Percentiles rank a stretch among this genome's conserved stretches.
Conservation (phyloP, 805 yeast species). For the Teunomyces panamensis region DNA sequence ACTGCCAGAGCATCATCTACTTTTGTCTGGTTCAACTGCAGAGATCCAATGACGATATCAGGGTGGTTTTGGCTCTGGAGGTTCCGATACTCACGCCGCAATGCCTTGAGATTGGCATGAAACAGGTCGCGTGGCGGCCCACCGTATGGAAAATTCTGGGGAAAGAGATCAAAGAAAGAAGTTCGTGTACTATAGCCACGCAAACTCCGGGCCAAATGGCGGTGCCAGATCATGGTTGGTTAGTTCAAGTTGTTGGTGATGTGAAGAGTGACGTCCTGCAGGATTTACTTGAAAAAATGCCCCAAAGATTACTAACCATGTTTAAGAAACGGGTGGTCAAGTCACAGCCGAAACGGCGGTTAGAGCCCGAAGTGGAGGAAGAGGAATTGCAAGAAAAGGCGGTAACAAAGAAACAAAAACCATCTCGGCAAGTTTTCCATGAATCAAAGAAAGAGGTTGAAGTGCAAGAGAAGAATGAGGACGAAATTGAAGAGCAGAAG, state of each 20-base stretch:
- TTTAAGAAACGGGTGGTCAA: conserved; percentile 11
- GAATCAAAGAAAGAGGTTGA: background rate
- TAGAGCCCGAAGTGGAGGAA: background rate
- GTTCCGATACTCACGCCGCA: conserved; percentile 71
- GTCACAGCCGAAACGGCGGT: background rate
- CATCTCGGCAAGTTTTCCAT: background rate
- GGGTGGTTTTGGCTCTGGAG: conserved; percentile 83
- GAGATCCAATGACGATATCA: conserved; percentile 44
- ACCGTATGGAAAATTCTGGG: conserved; percentile 65
- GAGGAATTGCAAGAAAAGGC: background rate
- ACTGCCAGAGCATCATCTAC: conserved; percentile 16
- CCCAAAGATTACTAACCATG: conserved; percentile 4
- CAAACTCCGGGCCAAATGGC: background rate
- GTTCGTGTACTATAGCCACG: conserved; percentile 1
- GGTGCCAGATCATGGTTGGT: background rate
- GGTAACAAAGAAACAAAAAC: background rate
- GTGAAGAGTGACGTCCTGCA: background rate
- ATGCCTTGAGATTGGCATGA: conserved; percentile 47
- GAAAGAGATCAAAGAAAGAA: conserved; percentile 64
- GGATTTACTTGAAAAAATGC: background rate
- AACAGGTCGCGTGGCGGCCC: conserved; percentile 65
- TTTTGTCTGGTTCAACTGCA: conserved; percentile 36
- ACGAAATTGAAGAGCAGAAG: conserved; percentile 1
- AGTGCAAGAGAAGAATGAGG: background rate
- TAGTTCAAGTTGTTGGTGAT: background rate